phyloP scores from a whole-genome alignment of 768 basidiomycete genomes.

The Scleroderma bovista region DNA sequence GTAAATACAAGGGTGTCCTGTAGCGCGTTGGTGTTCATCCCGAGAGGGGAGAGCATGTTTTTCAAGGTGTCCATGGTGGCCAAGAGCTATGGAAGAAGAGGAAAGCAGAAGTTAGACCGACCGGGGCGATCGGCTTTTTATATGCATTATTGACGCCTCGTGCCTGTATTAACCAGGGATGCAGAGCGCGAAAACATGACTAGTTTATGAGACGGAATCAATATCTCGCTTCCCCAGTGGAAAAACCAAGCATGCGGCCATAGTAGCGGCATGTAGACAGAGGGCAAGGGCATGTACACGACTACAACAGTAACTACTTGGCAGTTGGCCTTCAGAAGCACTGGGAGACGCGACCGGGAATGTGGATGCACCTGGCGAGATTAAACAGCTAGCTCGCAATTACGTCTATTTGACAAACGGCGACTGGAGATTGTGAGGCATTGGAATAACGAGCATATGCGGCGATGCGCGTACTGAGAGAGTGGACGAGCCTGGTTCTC shows the following conservation, averaged over 20 bases:
- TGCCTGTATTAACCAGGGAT: conserved; percentile 27
- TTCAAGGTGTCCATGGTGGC: conserved; percentile 62
- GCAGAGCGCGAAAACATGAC: conserved; percentile 12
- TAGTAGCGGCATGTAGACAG: conserved; percentile 10
- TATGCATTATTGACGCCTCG: conserved; percentile 29
- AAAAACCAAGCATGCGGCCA: conserved; percentile 16
- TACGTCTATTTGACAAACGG: not conserved
- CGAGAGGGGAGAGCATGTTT: conserved; percentile 65
- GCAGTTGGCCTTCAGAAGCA: not conserved
- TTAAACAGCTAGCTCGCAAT: not conserved
- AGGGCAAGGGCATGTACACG: conserved; percentile 3
- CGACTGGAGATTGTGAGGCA: not conserved
- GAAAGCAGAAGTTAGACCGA: conserved; percentile 21
- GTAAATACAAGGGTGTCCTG: conserved; percentile 70
- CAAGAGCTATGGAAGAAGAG: conserved; percentile 30
- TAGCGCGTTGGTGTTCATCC: conserved; percentile 60
- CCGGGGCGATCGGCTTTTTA: conserved; percentile 35
- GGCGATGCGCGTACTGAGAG: too few relatives aligned
- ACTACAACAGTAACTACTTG: conserved; percentile 15
- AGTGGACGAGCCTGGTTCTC: too few relatives aligned
- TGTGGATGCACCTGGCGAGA: not conserved
- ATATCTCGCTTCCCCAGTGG: conserved; percentile 24
- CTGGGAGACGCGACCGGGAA: too few relatives aligned
- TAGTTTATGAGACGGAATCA: conserved; percentile 17
- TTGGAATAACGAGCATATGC: not conserved